Evolutionary conservation across 148 eudicot species (phyloP), one percentile per base, ranked within the genome.

Genomic region (Vaccinium vitisidaea): DNA sequence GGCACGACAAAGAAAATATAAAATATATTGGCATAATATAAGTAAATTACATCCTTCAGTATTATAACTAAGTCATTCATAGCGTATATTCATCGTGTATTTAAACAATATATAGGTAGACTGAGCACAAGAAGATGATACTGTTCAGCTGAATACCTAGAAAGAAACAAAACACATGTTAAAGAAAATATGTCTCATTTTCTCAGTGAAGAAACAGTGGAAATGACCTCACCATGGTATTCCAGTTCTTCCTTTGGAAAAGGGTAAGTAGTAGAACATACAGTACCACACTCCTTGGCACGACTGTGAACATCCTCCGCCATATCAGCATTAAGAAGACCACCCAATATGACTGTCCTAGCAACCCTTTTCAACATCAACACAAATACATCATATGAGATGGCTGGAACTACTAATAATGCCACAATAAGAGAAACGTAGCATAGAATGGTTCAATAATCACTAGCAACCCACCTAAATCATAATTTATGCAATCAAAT

Each of bases 321-420:
- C 93, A 95, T 91, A 71, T 90, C 92, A 85, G 85, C 87, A 91
- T 87, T 90, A 80, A 85, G 80, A 83, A 97, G 86, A 61, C 96
- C 95, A 82, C 99, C 99, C 82, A 94, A 54, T 86, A 97, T 86
- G 46, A 95, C 95, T 61, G 99, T 97, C 93, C 94, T 91, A 85
- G 99, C 98, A 86, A 95, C 94, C 94, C 99, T 97, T 83, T 87
- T 86, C 52, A 75, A 82, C 80, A 88, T 84, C 23, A 75, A 77
- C 21, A 65, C 65, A 80, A 46, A 81, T 53, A 32, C 23, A 75
- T 23, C 32, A 14, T 54, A 54, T 36, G 18, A 56, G 18, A 32
- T 10, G 12, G 27, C 63, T 70, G 77, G 48, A 82, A 70, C 43
- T 8, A 23, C 71, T 13, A 12, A 83, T 14, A 48, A 54, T 36